A percentile compares a stretch with the other conserved stretches of the same genome.
phyloP scores from a whole-genome alignment of 257 asterid species.

The Gentiana straminea region DNA sequence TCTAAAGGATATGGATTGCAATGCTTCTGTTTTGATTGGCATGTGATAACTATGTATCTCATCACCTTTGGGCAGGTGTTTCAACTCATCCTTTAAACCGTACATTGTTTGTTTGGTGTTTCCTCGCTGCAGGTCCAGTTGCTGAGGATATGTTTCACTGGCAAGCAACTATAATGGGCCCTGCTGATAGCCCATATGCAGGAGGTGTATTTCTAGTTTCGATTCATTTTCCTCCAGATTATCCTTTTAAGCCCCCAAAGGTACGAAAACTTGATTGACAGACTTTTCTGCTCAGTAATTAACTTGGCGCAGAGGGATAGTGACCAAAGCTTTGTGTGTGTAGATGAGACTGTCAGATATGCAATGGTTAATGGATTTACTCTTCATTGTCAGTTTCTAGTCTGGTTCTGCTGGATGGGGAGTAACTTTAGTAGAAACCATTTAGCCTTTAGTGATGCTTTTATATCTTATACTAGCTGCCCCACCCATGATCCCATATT shows the following conservation, averaged over 20 bases:
- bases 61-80: background rate
- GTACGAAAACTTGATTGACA: conserved; percentile 7
- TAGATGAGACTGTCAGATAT: too few relatives aligned
- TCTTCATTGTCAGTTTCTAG: too few relatives aligned
- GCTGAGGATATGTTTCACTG: conserved; percentile 50
- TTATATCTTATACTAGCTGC: too few relatives aligned
- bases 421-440: too few relatives aligned
- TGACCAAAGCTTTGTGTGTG: too few relatives aligned
- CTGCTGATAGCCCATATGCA: conserved; percentile 39
- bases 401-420: too few relatives aligned
- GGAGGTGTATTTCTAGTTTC: conserved; percentile 46
- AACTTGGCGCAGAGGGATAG: too few relatives aligned
- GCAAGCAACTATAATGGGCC: conserved; percentile 54
- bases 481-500: too few relatives aligned
- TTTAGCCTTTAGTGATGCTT: too few relatives aligned
- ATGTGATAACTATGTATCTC: background rate
- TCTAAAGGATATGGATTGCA: too few relatives aligned
- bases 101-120: background rate
- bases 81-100: background rate
- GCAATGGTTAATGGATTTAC: too few relatives aligned
- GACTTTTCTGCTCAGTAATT: too few relatives aligned
- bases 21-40: background rate
- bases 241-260: conserved; percentile 54
- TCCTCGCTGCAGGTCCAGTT: conserved; percentile 27
- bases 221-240: conserved; percentile 49